Evolutionary conservation across 495 filamentous ascomycete species (phyloP).

Genomic region (Aspergillus biplanus): DNA sequence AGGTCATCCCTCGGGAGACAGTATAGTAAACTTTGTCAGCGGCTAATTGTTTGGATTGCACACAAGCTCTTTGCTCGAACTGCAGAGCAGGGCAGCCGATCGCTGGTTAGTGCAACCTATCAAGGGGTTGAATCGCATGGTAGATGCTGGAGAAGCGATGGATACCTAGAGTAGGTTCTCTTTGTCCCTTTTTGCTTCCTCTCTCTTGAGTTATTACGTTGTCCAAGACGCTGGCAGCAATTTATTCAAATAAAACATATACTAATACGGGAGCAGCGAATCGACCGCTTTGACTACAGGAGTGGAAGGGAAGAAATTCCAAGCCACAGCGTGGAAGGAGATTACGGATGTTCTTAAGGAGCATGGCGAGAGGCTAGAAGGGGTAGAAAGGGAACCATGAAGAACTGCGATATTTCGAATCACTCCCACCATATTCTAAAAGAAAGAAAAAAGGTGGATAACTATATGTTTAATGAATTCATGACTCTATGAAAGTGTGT

Average conservation of each 20-base stretch:
- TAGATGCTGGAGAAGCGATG: constrained; percentile 53
- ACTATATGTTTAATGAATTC: background rate
- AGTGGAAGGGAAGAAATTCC: constrained; percentile 37
- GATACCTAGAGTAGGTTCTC: constrained; percentile 45
- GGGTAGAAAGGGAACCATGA: constrained; percentile 15
- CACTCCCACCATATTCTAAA: too few relatives aligned
- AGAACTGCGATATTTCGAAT: background rate
- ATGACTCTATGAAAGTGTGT: background rate
- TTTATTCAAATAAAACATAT: background rate
- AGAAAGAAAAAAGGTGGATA: background rate
- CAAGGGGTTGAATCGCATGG: constrained; percentile 55
- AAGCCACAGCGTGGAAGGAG: constrained; percentile 45
- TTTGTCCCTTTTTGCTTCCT: background rate
- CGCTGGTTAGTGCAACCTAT: constrained; percentile 53
- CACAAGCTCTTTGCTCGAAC: constrained; percentile 50
- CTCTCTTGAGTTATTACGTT: constrained; percentile 9
- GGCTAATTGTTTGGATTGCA: constrained; percentile 39
- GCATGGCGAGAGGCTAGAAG: constrained; percentile 32
- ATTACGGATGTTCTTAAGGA: constrained; percentile 37
- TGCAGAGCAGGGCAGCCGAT: constrained; percentile 53
- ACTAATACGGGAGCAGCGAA: constrained; percentile 34
- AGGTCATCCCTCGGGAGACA: constrained; percentile 44
- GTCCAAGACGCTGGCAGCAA: background rate
- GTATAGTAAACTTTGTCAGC: constrained; percentile 42
- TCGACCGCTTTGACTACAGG: constrained; percentile 41